Evolutionary conservation across 2,329 filamentous ascomycete genomes (phyloP).

Genomic region (Dryadomyces quercivorus): DNA sequence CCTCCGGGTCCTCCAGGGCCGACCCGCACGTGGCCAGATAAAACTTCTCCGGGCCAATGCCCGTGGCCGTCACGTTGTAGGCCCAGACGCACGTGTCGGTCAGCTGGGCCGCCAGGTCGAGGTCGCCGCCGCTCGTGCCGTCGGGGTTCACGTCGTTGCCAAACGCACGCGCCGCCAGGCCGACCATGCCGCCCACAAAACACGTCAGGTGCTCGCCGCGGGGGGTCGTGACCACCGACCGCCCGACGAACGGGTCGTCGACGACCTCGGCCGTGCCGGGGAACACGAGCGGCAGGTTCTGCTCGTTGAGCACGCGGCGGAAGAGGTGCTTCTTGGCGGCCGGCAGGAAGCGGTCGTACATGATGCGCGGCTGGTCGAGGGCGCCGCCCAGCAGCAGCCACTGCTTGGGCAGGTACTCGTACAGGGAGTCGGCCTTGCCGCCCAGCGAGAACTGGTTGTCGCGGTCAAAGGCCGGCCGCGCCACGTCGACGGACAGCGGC

Average conservation of each 20-base stretch:
- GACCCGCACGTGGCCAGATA: slow-evolving; percentile 28
- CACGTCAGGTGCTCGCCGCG: slow-evolving; percentile 46
- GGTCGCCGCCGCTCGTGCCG: slow-evolving; percentile 27
- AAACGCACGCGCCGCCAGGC: slow-evolving; percentile 47
- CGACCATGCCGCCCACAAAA: slow-evolving; percentile 55
- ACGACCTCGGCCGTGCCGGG: slow-evolving; percentile 31
- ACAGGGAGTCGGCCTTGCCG: slow-evolving; percentile 44
- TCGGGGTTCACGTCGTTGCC: slow-evolving; percentile 26
- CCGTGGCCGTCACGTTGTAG: slow-evolving; percentile 43
- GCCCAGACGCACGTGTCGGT: slow-evolving; percentile 54
- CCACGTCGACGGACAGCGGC: slow-evolving; percentile 40
- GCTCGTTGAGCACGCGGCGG: slow-evolving; percentile 22
- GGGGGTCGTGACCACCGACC: slow-evolving; percentile 17
- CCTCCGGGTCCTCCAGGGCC: slow-evolving; percentile 12
- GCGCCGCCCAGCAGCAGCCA: slow-evolving; percentile 54
- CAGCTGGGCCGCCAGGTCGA: slow-evolving; percentile 43
- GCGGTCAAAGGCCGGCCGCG: slow-evolving; percentile 42
- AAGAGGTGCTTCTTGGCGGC: slow-evolving; percentile 28
- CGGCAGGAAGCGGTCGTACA: slow-evolving; percentile 18
- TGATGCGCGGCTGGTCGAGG: slow-evolving; percentile 25
- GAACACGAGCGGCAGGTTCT: slow-evolving; percentile 30
- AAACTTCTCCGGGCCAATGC: slow-evolving; percentile 51
- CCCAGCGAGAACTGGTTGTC: slow-evolving; percentile 43
- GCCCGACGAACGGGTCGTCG: slow-evolving; percentile 13
- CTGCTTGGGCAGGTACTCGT: slow-evolving; percentile 55